Evolutionary conservation across 2,329 filamentous ascomycete genomes (phyloP).

Genomic region (Aspergillus hortae): DNA sequence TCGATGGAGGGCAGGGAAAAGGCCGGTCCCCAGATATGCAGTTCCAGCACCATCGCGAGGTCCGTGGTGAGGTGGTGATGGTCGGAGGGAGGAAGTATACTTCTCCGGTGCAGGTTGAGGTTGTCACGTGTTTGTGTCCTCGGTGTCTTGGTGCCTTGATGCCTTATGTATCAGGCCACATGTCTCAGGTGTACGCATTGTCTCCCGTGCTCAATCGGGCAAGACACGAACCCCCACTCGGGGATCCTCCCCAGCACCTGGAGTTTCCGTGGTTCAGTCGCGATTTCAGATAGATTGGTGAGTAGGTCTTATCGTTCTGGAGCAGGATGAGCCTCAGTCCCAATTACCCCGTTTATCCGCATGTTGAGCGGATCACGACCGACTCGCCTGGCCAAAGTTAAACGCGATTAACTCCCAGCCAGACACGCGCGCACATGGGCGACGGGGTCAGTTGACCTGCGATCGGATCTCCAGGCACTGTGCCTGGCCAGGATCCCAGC

Average conservation of each 20-base stretch:
- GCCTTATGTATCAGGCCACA: too few relatives aligned
- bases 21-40: constrained; percentile 87
- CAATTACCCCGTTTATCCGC: too few relatives aligned
- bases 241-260: too few relatives aligned
- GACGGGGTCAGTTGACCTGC: constrained; percentile 15
- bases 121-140: background rate
- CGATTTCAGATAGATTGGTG: too few relatives aligned
- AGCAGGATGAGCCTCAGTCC: too few relatives aligned
- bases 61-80: background rate
- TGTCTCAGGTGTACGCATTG: too few relatives aligned
- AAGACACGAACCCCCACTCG: too few relatives aligned
- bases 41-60: constrained; percentile 58
- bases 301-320: too few relatives aligned
- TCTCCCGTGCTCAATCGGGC: too few relatives aligned
- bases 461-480: constrained; percentile 10
- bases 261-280: too few relatives aligned
- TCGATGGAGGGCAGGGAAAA: constrained; percentile 89
- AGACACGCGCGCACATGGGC: background rate
- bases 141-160: too few relatives aligned
- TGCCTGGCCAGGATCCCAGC: background rate
- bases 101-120: background rate
- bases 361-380: too few relatives aligned
- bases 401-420: background rate
- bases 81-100: background rate
- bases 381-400: background rate